phyloP scores from a whole-genome alignment of 257 asterid species.

The Przewalskia tangutica region DNA sequence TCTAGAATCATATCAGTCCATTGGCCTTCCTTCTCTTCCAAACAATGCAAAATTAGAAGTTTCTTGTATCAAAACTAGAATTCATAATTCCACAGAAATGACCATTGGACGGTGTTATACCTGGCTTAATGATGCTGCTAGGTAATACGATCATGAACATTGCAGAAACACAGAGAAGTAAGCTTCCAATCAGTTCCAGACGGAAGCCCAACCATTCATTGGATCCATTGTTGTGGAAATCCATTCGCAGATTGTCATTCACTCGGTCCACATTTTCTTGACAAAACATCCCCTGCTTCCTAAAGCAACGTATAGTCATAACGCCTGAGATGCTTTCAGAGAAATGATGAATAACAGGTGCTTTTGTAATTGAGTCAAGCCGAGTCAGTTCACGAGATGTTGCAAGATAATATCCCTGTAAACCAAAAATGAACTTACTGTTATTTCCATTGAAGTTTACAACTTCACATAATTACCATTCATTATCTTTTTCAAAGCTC shows the following conservation, averaged over 20 bases:
- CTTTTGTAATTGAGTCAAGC: constrained; percentile 88
- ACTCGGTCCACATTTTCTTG: constrained; percentile 69
- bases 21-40: neutral
- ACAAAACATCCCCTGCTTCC: constrained; percentile 62
- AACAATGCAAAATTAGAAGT: neutral
- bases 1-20: neutral
- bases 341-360: constrained; percentile 91
- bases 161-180: constrained; percentile 74
- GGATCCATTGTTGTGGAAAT: constrained; percentile 83
- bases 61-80: neutral
- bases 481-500: neutral
- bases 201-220: constrained; percentile 98
- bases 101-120: constrained; percentile 17
- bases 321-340: constrained; percentile 95
- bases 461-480: neutral
- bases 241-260: constrained; percentile 73
- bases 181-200: constrained; percentile 67
- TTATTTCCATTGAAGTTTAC: neutral
- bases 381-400: constrained; percentile 93
- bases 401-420: constrained; percentile 78
- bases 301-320: constrained; percentile 80
- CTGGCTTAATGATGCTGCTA: constrained; percentile 89
- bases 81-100: neutral
- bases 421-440: neutral
- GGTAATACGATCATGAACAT: constrained; percentile 78